Base-by-base conservation (phyloP, 1,284 basidiomycete species). In the Coniferiporia sulphurascens region DNA sequence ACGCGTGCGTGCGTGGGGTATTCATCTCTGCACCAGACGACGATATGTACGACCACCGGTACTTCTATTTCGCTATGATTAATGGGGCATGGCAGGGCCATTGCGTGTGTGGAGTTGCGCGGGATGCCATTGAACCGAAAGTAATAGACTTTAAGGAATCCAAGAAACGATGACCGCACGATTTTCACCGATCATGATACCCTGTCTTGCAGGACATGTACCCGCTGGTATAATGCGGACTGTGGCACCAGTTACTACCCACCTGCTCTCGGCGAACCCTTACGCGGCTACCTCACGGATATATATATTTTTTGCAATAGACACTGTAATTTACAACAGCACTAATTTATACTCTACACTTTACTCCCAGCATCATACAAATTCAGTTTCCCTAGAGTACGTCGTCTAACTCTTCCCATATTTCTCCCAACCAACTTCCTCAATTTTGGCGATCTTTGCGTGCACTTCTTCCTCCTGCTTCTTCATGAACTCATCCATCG, bases 371-470 rank as follows among this genome's bases (percentile, higher is more conserved):
- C 34, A 43, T 27, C 17, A 17, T 34, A 46, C 22, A 19, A 15
- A 36, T 9, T 35, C 19, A 50, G 19, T 1, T 21, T 41, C 34
- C 48, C 43, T 19, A n/a, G 17, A n/a, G 19, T 46, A 46, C 17
- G 8, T 44, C 34, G 19, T 19, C 49, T 59, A 55, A 22, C 43
- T 56, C 38, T 59, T 52, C 35, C 50, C 77, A 67, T 96, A 96
- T 63, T 80, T 78, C 67, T 95, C 91, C 95, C 95, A 98, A 2
- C 95, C 96, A 8, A 91, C 77, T 60, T 85, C 75, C 58, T 85
- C 82, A 34, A 99, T 73, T 62, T 77, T 87, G 22, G 89, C 85
- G 4, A 93, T 89, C 76, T 98, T 99, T 9, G 68, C 80, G 64
- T 93, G 69, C 0, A 98, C 96, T 71, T 97, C 95, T 7, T 77